phyloP scores from a whole-genome alignment of 257 asterid species.

The Nicotiana knightiana region DNA sequence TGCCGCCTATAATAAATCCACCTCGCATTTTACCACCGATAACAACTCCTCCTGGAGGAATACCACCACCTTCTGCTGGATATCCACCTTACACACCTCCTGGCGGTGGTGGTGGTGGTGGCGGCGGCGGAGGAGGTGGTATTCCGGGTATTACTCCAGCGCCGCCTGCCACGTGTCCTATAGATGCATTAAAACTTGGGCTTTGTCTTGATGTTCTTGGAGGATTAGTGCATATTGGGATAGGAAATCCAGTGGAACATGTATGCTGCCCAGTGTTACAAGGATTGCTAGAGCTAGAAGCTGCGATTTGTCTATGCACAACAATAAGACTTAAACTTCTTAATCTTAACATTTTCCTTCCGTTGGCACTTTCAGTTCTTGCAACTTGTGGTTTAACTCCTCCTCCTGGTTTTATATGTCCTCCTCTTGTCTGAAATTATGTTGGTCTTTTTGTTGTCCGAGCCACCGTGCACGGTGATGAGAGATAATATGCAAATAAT shows the following conservation, averaged over 20 bases:
- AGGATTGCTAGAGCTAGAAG: constrained; percentile 83
- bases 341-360: constrained; percentile 75
- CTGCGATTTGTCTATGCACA: constrained; percentile 85
- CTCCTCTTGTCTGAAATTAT: constrained; percentile 34
- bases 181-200: constrained; percentile 78
- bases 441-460: not conserved
- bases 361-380: constrained; percentile 70
- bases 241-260: constrained; percentile 75
- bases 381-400: constrained; percentile 79
- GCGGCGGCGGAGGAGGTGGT: constrained; percentile 29
- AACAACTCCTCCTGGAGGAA: constrained; percentile 30
- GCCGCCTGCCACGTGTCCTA: constrained; percentile 49
- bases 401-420: constrained; percentile 88
- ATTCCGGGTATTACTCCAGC: constrained; percentile 32
- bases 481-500: not conserved
- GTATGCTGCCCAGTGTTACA: constrained; percentile 82
- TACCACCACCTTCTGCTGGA: constrained; percentile 26
- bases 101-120: constrained; percentile 12
- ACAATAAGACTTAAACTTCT: constrained; percentile 69
- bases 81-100: constrained; percentile 60
- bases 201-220: constrained; percentile 86
- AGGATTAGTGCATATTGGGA: constrained; percentile 71
- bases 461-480: not conserved
- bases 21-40: constrained; percentile 29
- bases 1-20: constrained; percentile 39